Percentiles rank a stretch among this genome's conserved stretches.
phyloP scores from a whole-genome alignment of 371 early-diverging fungal genomes.

The Syncephalastrum monosporum region DNA sequence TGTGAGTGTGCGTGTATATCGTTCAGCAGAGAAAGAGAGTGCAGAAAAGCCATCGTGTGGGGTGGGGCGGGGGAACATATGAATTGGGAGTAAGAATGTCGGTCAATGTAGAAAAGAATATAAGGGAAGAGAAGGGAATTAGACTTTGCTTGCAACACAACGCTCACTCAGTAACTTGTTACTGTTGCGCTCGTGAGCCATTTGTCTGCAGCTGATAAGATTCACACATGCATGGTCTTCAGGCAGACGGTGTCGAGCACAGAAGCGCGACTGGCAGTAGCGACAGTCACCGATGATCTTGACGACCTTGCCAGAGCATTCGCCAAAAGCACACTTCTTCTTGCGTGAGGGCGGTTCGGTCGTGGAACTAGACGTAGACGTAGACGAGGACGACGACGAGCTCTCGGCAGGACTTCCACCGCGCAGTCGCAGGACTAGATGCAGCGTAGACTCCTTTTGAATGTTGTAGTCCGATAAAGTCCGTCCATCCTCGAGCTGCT shows the following conservation, averaged over 20 bases:
- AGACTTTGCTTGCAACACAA: constrained; percentile 67
- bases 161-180: constrained; percentile 59
- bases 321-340: constrained; percentile 36
- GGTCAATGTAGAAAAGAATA: too few relatives aligned
- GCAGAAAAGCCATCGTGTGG: too few relatives aligned
- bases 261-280: constrained; percentile 50
- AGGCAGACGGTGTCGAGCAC: constrained; percentile 64
- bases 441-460: constrained; percentile 85
- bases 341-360: not conserved
- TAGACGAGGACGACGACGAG: too few relatives aligned
- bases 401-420: constrained; percentile 49
- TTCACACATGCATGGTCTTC: constrained; percentile 70
- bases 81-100: too few relatives aligned
- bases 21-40: too few relatives aligned
- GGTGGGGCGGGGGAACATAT: too few relatives aligned
- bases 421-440: constrained; percentile 88
- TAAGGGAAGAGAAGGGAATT: not conserved
- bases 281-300: constrained; percentile 53
- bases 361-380: too few relatives aligned
- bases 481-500: constrained; percentile 82
- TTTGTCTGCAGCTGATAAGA: constrained; percentile 54
- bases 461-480: constrained; percentile 72
- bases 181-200: constrained; percentile 51
- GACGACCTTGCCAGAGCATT: constrained; percentile 40
- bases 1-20: too few relatives aligned